A percentile compares a stretch with the other conserved stretches of the same genome.
Evolutionary conservation across 257 asterid genomes (phyloP).

Genomic region (Gentiana dahurica): DNA sequence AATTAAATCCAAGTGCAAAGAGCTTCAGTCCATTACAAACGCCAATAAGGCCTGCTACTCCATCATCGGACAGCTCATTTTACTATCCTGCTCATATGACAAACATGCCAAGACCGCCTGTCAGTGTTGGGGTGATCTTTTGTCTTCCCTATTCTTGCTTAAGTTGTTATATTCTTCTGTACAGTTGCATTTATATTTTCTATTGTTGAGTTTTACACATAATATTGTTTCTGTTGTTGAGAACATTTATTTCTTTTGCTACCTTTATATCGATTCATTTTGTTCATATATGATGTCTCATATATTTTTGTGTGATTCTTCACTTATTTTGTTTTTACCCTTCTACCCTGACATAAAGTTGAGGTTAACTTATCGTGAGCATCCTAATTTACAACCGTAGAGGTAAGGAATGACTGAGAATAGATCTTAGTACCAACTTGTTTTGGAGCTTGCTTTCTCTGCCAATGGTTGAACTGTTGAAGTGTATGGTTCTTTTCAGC

Average conservation of each 20-base stretch:
- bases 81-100: constrained; percentile 71
- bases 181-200: not conserved
- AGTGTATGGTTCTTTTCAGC: too few species aligned
- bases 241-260: not conserved
- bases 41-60: constrained; percentile 72
- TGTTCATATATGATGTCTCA: not conserved
- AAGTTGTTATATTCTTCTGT: not conserved
- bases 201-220: too few species aligned
- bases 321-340: not conserved
- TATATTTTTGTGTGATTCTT: not conserved
- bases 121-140: constrained; percentile 69
- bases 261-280: too few species aligned
- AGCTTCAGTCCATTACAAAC: constrained; percentile 70
- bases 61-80: constrained; percentile 67
- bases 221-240: not conserved
- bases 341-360: not conserved
- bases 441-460: too few species aligned
- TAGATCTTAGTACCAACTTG: too few species aligned
- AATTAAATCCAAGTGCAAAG: constrained; percentile 78
- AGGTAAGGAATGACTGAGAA: too few species aligned
- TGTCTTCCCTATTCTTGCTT: not conserved
- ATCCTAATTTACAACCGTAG: too few species aligned
- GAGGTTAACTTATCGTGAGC: too few species aligned
- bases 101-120: constrained; percentile 71
- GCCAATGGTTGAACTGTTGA: too few species aligned